These are phyloP conservation scores for Mortierella antarctica DNA, from an alignment of 192 early-diverging fungal species.

Conservation along the genomic window DNA sequence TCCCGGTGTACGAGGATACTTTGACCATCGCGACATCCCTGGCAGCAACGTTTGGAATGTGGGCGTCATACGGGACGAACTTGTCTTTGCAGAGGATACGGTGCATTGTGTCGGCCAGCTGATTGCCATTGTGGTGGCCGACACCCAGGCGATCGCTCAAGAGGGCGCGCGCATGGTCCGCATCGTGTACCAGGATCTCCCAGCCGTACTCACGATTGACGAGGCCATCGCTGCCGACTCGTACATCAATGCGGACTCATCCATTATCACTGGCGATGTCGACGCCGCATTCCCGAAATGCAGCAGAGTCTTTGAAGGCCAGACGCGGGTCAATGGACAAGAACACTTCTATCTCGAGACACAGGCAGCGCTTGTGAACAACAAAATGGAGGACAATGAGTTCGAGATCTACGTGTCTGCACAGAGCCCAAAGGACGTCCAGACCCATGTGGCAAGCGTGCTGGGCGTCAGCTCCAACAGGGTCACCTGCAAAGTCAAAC, in stretches of 20 bases:
- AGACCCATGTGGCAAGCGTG: conserved; percentile 72
- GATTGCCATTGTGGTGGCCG: conserved; percentile 83
- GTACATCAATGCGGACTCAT: conserved; percentile 65
- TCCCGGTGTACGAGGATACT: conserved; percentile 76
- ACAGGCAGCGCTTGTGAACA: conserved; percentile 72
- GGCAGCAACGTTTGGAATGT: conserved; percentile 66
- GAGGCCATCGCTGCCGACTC: conserved; percentile 78
- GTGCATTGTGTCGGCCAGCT: conserved; percentile 79
- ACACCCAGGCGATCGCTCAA: conserved; percentile 70
- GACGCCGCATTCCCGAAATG: conserved; percentile 62
- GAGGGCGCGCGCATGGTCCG: conserved; percentile 75
- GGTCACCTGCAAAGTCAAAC: conserved; percentile 81
- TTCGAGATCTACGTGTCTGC: conserved; percentile 82
- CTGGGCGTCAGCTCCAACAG: conserved; percentile 80
- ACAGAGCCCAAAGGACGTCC: conserved; percentile 82
- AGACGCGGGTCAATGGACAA: conserved; percentile 65
- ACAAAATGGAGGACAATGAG: conserved; percentile 78
- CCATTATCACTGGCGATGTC: conserved; percentile 72
- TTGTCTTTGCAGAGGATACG: conserved; percentile 77
- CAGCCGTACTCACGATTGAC: conserved; percentile 78
- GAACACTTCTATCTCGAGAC: conserved; percentile 95
- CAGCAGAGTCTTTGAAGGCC: conserved; percentile 65
- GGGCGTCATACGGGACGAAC: conserved; percentile 76
- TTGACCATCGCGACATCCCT: conserved; percentile 76
- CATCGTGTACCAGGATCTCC: conserved; percentile 77